Base-by-base conservation (phyloP, 345 rosid genomes). In the Fremontodendron californicum region DNA sequence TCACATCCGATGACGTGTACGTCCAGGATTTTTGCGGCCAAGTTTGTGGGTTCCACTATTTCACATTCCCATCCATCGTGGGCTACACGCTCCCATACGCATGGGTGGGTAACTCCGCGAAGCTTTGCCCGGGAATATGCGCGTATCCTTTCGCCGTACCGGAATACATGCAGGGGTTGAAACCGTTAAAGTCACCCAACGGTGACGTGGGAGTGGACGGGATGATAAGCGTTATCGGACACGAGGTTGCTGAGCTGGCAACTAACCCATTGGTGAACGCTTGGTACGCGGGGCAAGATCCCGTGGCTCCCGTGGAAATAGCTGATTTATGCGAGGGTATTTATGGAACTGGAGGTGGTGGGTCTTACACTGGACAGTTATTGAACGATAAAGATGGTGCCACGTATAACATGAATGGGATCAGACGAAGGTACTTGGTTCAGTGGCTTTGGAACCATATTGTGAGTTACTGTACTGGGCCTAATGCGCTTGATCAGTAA, bases 71-170 rank as follows among this genome's bases (percentile, higher is more conserved):
- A 43, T 91, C 98, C 18, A 93, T 93, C 49, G 98, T 91, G 18
- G 98, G 98, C 6, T 93, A 86, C 88, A 91, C 98, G 75, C 81
- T 93, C 33, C 98, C 98, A 58, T 95, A 91, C 86, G 99, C 98
- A 25, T 95, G 99, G 99, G 90, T 93, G 31, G 99, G 99, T 1
- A 95, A 95, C 87, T 91, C 97, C 40, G 98, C 90, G n/a, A 93
- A 88, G 85, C 81, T 77, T 1, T 95, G 99, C 68, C 97, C 99
- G 9, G 99, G 99, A 0, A 83, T 86, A 21, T 95, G 99, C 49
- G 99, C 99, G 0, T 95, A 95, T 69, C 99, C 99, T 3, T 95
- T 93, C 82, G 91, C 97, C 27, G 94, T 89, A 0, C 61, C 61
- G 31, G 61, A 55, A 12, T 55, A 55, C 31, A 55, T 55, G 61